Evolutionary conservation across 345 rosid species (phyloP).

Genomic region (Eucalyptus sideroxylon): DNA sequence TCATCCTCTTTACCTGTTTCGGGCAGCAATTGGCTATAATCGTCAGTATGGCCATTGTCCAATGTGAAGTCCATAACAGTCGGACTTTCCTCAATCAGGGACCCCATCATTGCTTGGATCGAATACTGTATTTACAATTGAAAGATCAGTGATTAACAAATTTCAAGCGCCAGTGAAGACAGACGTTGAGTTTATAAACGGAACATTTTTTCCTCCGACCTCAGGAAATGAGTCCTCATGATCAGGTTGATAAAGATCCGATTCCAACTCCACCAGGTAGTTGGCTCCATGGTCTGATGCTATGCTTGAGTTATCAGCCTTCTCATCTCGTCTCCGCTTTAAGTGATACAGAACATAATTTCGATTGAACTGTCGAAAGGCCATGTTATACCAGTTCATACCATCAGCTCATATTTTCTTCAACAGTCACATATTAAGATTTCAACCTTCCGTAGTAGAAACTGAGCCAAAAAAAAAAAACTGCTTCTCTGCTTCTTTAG

Average conservation of each 20-base stretch:
- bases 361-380: not conserved
- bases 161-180: not conserved
- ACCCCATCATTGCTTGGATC: not conserved
- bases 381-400: not conserved
- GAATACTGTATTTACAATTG: not conserved
- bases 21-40: not conserved
- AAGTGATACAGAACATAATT: not conserved
- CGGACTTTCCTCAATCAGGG: not conserved
- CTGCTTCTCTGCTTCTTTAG: not conserved
- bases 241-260: not conserved
- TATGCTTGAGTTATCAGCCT: not conserved
- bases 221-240: not conserved
- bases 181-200: not conserved
- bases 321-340: not conserved
- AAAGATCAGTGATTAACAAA: not conserved
- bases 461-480: not conserved
- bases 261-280: not conserved
- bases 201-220: not conserved
- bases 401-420: not conserved
- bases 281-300: not conserved
- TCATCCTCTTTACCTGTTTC: not conserved
- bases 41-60: not conserved
- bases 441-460: not conserved
- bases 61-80: not conserved
- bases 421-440: not conserved